phyloP scores from a whole-genome alignment of 371 early-diverging fungal species.

The Paramicrosporidium saccamoebae region DNA sequence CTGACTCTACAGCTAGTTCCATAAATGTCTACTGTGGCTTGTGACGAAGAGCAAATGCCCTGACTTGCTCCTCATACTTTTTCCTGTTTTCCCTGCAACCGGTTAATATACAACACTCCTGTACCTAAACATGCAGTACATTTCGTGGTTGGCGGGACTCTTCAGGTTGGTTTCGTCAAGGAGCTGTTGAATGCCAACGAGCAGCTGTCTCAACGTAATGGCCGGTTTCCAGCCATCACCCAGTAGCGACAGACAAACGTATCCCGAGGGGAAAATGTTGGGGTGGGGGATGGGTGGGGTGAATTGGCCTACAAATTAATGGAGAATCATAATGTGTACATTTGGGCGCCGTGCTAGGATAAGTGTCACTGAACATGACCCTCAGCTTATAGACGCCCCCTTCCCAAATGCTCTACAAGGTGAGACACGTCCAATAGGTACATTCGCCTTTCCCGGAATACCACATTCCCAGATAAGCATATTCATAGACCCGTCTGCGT shows the following conservation, averaged over 20 bases:
- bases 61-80: conserved; percentile 35
- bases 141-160: conserved; percentile 84
- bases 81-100: conserved; percentile 13
- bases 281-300: conserved; percentile 85
- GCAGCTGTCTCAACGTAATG: conserved; percentile 83
- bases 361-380: conserved; percentile 69
- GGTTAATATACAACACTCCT: conserved; percentile 2
- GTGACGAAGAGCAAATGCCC: no score
- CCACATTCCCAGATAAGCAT: conserved; percentile 71
- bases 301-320: conserved; percentile 22
- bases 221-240: conserved; percentile 93
- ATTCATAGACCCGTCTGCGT: conserved; percentile 36
- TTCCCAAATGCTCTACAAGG: conserved; percentile 37
- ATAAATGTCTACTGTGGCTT: no score
- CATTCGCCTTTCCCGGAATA: conserved; percentile 56
- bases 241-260: conserved; percentile 91
- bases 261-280: conserved; percentile 94
- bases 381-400: conserved; percentile 68
- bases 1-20: no score
- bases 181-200: conserved; percentile 66
- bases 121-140: conserved; percentile 47
- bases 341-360: conserved; percentile 53
- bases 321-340: conserved; percentile 8
- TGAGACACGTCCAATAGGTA: conserved; percentile 5
- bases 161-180: conserved; percentile 82